Evolutionary conservation across 257 asterid species (phyloP).

Genomic region (Scutellaria minor): DNA sequence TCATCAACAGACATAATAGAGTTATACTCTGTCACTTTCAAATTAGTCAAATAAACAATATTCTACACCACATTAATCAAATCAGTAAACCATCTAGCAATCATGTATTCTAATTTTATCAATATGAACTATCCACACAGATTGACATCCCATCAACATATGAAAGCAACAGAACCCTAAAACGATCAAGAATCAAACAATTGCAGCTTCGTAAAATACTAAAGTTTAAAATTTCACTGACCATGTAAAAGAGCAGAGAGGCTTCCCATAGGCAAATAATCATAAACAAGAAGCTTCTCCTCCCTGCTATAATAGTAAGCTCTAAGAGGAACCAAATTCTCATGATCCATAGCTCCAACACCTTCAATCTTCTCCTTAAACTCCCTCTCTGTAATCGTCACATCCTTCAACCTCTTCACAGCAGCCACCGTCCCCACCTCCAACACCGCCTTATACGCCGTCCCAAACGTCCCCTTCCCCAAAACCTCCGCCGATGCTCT

Average conservation of each 20-base stretch:
- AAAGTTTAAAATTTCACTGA: slow-evolving; percentile 30
- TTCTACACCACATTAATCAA: neutral
- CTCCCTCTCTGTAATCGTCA: slow-evolving; percentile 56
- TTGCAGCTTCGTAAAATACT: neutral
- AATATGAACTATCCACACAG: neutral
- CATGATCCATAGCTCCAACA: slow-evolving; percentile 77
- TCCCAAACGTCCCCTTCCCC: slow-evolving; percentile 69
- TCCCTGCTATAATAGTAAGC: slow-evolving; percentile 85
- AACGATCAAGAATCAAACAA: slow-evolving; percentile 12
- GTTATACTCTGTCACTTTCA: neutral
- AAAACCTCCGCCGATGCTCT: slow-evolving; percentile 73
- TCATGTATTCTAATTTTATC: neutral
- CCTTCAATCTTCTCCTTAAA: slow-evolving; percentile 73
- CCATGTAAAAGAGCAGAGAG: slow-evolving; percentile 91
- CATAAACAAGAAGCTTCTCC: slow-evolving; percentile 90
- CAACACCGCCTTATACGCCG: slow-evolving; percentile 88
- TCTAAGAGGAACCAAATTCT: slow-evolving; percentile 80
- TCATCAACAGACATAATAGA: slow-evolving; percentile 5
- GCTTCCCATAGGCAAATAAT: slow-evolving; percentile 91
- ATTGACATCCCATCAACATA: neutral
- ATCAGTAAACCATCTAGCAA: slow-evolving; percentile 21
- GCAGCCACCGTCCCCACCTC: slow-evolving; percentile 82
- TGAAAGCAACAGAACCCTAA: neutral
- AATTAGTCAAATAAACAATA: slow-evolving; percentile 19
- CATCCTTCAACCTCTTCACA: slow-evolving; percentile 91